These are phyloP conservation scores for Kazachstania kunashirensis DNA, from an alignment of 805 yeast genomes.

Conservation along the genomic window DNA sequence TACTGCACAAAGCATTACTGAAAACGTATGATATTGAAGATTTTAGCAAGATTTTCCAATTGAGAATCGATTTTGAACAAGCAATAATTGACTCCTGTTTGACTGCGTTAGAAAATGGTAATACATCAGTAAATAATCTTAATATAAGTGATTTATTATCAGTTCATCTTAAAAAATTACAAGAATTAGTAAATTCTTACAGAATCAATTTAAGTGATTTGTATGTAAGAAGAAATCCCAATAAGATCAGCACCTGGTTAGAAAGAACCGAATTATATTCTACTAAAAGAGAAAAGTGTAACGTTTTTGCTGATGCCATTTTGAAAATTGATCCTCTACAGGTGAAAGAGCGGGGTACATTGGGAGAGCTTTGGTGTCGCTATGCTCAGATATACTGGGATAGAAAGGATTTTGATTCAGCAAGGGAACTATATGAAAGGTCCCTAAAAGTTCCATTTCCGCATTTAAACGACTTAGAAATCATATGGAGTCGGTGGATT, in stretches of 20 bases:
- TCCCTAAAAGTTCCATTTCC: constrained; percentile 64
- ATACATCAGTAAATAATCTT: neutral
- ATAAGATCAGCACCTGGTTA: constrained; percentile 62
- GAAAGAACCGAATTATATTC: constrained; percentile 44
- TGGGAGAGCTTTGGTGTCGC: constrained; percentile 57
- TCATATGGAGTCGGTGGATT: constrained; percentile 68
- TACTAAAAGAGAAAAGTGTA: constrained; percentile 29
- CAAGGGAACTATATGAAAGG: constrained; percentile 51
- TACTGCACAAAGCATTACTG: constrained; percentile 31
- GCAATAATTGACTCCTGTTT: constrained; percentile 17
- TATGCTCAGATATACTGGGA: constrained; percentile 59
- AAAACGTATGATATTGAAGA: constrained; percentile 29
- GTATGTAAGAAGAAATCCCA: constrained; percentile 47
- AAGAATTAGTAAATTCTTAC: constrained; percentile 46
- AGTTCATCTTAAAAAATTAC: constrained; percentile 37
- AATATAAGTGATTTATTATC: neutral
- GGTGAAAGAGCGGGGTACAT: constrained; percentile 30
- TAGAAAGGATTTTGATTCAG: constrained; percentile 45
- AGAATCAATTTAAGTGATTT: constrained; percentile 57
- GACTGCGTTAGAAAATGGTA: constrained; percentile 31
- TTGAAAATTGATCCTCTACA: constrained; percentile 52
- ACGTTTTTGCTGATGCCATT: constrained; percentile 58
- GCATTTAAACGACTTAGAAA: constrained; percentile 52
- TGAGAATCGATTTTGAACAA: constrained; percentile 45
- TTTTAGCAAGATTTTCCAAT: constrained; percentile 55